A percentile compares a stretch with the other conserved stretches of the same genome.
These are phyloP conservation scores for Trichoderma breve DNA, from an alignment of 2,329 filamentous ascomycete species.

Conservation along the genomic window DNA sequence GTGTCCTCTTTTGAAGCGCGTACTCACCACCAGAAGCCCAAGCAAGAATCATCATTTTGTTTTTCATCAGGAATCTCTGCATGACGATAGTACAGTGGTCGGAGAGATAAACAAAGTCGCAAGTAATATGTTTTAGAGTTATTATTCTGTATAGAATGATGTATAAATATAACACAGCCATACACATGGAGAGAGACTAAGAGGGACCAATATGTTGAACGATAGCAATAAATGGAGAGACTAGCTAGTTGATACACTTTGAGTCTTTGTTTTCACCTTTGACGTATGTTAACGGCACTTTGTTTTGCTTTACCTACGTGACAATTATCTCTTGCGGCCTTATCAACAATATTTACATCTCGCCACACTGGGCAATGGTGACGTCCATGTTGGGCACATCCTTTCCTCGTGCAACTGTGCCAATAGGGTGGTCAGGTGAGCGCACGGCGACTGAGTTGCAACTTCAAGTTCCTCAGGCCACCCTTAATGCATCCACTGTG, in stretches of 20 bases:
- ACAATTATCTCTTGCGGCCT: not conserved
- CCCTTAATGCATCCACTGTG: no score
- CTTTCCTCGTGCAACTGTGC: no score
- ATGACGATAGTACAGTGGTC: not conserved
- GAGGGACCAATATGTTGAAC: not conserved
- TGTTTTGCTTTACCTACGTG: not conserved
- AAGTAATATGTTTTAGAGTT: not conserved
- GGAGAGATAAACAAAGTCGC: not conserved
- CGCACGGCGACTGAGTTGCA: no score
- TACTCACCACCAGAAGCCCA: not conserved
- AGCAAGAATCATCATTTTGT: not conserved
- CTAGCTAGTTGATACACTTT: not conserved
- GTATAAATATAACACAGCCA: not conserved
- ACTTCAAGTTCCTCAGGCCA: no score
- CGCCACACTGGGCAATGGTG: conserved; percentile 80
- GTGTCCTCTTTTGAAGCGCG: not conserved
- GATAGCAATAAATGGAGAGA: not conserved
- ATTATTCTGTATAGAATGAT: not conserved
- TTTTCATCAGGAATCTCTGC: not conserved
- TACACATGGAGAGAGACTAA: not conserved
- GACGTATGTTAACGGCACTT: not conserved
- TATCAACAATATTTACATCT: conserved; percentile 64
- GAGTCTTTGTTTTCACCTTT: not conserved
- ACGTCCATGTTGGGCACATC: conserved; percentile 86
- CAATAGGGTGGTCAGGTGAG: no score